Evolutionary conservation across 768 basidiomycete genomes (phyloP).

Genomic region (Termitomyces sp.): DNA sequence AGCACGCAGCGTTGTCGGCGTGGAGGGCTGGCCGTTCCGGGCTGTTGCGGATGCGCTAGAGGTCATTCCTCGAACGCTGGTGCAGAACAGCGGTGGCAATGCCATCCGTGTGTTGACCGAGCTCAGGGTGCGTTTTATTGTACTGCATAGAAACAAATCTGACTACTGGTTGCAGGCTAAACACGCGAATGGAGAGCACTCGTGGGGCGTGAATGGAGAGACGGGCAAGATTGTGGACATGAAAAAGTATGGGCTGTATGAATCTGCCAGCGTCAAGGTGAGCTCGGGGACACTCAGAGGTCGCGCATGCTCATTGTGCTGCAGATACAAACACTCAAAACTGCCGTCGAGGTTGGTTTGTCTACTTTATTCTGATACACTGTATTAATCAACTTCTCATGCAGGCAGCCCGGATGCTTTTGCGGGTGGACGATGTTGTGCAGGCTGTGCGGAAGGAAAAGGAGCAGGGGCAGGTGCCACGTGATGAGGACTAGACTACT

Average conservation of each 20-base stretch:
- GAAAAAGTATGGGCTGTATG: slow-evolving; percentile 90
- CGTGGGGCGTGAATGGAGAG: slow-evolving; percentile 95
- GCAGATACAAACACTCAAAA: slow-evolving; percentile 95
- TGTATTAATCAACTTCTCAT: not conserved
- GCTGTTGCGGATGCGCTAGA: slow-evolving; percentile 97
- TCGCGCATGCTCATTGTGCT: not conserved
- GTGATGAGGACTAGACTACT: slow-evolving; percentile 35
- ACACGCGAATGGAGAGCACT: slow-evolving; percentile 85
- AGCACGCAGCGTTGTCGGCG: slow-evolving; percentile 76
- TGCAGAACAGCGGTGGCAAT: slow-evolving; percentile 95
- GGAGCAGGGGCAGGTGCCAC: slow-evolving; percentile 46
- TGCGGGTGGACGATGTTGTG: slow-evolving; percentile 92
- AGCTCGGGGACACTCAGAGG: not conserved
- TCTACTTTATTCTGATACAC: not conserved
- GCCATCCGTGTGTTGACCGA: slow-evolving; percentile 91
- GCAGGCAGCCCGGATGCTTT: slow-evolving; percentile 82
- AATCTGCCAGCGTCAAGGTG: slow-evolving; percentile 94
- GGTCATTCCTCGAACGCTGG: slow-evolving; percentile 91
- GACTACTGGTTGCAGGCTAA: slow-evolving; percentile 61
- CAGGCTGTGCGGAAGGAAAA: slow-evolving; percentile 78
- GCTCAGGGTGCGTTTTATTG: slow-evolving; percentile 62
- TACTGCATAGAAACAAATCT: not conserved
- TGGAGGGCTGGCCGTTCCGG: slow-evolving; percentile 86
- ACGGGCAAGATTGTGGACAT: slow-evolving; percentile 95
- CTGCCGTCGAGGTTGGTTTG: slow-evolving; percentile 76